Base-by-base conservation (phyloP, 495 filamentous ascomycete genomes). In the Neurospora sp. region DNA sequence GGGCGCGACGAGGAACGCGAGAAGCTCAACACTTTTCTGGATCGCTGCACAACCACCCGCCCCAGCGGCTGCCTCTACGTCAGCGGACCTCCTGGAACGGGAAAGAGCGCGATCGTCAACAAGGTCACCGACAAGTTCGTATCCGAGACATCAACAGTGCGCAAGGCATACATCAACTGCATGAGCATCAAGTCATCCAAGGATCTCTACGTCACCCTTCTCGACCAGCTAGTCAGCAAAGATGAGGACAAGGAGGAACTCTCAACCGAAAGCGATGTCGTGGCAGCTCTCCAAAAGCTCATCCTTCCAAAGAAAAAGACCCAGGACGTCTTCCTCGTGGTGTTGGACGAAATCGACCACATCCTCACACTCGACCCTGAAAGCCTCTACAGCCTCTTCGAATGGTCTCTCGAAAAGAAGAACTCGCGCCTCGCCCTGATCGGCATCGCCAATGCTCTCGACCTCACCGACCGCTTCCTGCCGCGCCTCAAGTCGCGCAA, bases 371-470 rank as follows among this genome's bases (percentile, higher is more conserved):
- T 96, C 27, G 96, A 98, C 78, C 83, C 92, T 37, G 93, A 94
- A 73, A 89, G 94, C 44, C 86, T 99, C 18, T 96, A 97, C 81
- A 92, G 89, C 38, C 82, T 99, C 40, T 98, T 99, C 73, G 93
- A 97, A 76, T 97, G 94, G 93, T 94, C 96, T 16, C 84, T 98
- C 73, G 88, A 91, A 35, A 66, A 66, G 54, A 87, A 85, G 71
- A 88, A 88, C 6, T 98, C 95, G 3, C 89, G 88, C 11, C 89
- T 99, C 3, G 83, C 95, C 31, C 82, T 98, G 35, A 87, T 99
- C 46, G 96, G 96, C 46, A 98, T 99, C 77, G 96, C 96, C 70
- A 99, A 99, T 77, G 96, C 96, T 2, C 86, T 99, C 71, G 96
- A 99, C 78, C 83, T 99, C 48, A 98, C 96, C 0, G 94, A 98